Evolutionary conservation across 805 yeast genomes (phyloP).

Genomic region (Monosporozyma aerobia): DNA sequence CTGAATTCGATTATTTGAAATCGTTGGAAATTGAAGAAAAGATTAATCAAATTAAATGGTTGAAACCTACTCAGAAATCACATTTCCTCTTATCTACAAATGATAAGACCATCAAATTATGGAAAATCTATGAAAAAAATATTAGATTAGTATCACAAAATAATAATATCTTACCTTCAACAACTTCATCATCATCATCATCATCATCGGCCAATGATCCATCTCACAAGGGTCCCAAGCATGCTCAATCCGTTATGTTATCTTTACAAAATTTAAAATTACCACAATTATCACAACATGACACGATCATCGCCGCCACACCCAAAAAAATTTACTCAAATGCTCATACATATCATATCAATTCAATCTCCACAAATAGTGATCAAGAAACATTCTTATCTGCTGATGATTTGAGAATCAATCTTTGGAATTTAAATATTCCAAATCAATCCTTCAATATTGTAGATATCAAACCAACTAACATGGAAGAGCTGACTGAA

Average conservation of each 20-base stretch:
- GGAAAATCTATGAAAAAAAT: conserved; percentile 92
- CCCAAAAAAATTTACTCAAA: conserved; percentile 87
- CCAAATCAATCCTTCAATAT: conserved; percentile 94
- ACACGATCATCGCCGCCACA: conserved; percentile 88
- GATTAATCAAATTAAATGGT: conserved; percentile 96
- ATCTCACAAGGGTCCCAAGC: conserved; percentile 13
- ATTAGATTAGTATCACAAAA: conserved; percentile 88
- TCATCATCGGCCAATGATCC: background rate
- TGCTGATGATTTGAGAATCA: conserved; percentile 90
- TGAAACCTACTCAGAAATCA: conserved; percentile 75
- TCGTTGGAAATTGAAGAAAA: conserved; percentile 96
- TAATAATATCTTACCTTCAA: conserved; percentile 34
- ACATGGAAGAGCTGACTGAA: conserved; percentile 98
- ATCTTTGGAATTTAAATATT: conserved; percentile 88
- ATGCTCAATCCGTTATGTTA: conserved; percentile 25
- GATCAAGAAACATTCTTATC: conserved; percentile 93
- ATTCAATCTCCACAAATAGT: conserved; percentile 86
- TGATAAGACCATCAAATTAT: conserved; percentile 95
- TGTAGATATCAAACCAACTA: conserved; percentile 94
- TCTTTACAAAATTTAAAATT: conserved; percentile 47
- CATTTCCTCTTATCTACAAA: conserved; percentile 85
- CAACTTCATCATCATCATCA: background rate
- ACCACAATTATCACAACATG: conserved; percentile 89
- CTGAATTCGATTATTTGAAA: conserved; percentile 94
- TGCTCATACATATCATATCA: conserved; percentile 97